Conservation (phyloP, 257 asterid genomes). For the Fraxinus quadrangulata region DNA sequence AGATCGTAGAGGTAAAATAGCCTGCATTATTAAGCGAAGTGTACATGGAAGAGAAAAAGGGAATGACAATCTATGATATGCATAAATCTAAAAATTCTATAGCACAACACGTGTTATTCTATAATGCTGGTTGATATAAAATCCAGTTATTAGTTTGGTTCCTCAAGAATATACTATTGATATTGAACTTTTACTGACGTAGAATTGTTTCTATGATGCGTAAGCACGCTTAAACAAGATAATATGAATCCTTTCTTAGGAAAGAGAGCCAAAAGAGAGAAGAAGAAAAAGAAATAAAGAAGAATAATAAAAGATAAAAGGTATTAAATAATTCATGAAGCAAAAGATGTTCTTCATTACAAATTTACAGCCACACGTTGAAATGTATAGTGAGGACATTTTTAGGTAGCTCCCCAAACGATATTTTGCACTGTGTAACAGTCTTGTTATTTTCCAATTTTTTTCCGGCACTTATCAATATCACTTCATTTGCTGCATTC, state of each 20-base stretch:
- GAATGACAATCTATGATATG: not conserved
- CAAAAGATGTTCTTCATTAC: not conserved
- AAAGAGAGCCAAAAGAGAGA: not conserved
- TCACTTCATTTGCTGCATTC: conserved; percentile 67
- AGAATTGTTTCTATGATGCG: not conserved
- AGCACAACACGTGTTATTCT: not conserved
- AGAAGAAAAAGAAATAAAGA: not conserved
- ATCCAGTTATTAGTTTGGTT: not conserved
- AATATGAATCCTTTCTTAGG: not conserved
- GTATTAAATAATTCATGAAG: not conserved
- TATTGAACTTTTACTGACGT: not conserved
- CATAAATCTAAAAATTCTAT: not conserved
- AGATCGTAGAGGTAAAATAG: too few species aligned
- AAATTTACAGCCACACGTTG: not conserved
- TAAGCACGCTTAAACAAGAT: not conserved
- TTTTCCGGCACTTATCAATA: conserved; percentile 19
- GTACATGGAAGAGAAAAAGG: too few species aligned
- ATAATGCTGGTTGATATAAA: not conserved
- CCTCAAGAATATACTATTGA: not conserved
- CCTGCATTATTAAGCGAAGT: too few species aligned
- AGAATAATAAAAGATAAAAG: too few species aligned
- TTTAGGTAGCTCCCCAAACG: too few species aligned
- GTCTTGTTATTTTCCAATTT: conserved; percentile 79
- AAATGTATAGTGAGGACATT: too few species aligned
- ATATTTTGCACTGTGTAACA: conserved; percentile 81